A percentile compares a stretch with the other conserved stretches of the same genome.
Evolutionary conservation across 441 rosid species (phyloP).

Genomic region (Macaranga tanarius): DNA sequence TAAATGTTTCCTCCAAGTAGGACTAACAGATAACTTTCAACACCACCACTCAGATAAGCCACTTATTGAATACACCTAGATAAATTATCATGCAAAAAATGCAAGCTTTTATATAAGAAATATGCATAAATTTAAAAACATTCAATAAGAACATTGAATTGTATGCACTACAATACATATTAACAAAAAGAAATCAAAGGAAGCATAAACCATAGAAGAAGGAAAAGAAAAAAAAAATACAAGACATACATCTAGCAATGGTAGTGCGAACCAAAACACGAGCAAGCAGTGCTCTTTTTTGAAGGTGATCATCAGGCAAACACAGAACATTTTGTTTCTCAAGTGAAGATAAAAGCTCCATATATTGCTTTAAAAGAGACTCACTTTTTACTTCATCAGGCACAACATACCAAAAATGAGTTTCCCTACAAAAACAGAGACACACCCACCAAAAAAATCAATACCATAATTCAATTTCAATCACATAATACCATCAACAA

Average conservation of each 20-base stretch:
- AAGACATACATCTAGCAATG: slow-evolving; percentile 79
- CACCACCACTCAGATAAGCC: neutral
- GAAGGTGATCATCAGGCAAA: slow-evolving; percentile 51
- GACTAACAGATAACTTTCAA: neutral
- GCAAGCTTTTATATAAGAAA: too few species aligned
- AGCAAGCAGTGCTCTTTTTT: slow-evolving; percentile 77
- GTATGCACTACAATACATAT: neutral
- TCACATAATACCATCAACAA: neutral
- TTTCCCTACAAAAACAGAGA: slow-evolving; percentile 50
- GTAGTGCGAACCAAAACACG: slow-evolving; percentile 88
- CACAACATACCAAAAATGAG: slow-evolving; percentile 76
- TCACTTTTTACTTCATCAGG: slow-evolving; percentile 70
- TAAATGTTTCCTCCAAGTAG: neutral
- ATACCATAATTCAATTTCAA: neutral
- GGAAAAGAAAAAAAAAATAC: slow-evolving; percentile 36
- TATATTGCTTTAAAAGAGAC: slow-evolving; percentile 58
- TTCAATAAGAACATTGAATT: neutral
- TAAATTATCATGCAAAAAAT: too few species aligned
- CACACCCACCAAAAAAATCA: neutral
- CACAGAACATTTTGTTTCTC: slow-evolving; percentile 59
- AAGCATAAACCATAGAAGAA: neutral
- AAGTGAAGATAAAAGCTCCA: slow-evolving; percentile 59
- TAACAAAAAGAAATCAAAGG: neutral
- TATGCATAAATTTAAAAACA: too few species aligned
- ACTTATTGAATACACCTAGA: neutral